Conservation (phyloP, 768 basidiomycete species). For the Pholiota microspora region DNA sequence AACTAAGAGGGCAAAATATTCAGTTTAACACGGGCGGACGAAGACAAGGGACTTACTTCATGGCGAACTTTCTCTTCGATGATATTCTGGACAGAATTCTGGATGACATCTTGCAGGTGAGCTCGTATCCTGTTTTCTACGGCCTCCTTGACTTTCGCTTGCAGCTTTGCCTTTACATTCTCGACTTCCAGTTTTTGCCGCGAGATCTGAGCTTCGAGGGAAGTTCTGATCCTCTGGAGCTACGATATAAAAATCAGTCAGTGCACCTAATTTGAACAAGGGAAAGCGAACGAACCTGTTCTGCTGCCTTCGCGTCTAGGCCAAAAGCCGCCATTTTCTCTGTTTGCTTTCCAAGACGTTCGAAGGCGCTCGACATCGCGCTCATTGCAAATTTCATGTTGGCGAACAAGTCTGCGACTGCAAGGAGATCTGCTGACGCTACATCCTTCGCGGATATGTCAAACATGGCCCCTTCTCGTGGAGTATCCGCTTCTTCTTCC, state of each 20-base stretch:
- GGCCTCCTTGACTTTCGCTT: constrained; percentile 38
- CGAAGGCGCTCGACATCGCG: constrained; percentile 41
- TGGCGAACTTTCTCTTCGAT: constrained; percentile 40
- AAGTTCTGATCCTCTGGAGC: constrained; percentile 37
- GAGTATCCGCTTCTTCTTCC: background rate
- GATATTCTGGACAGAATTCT: constrained; percentile 28
- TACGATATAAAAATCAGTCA: constrained; percentile 19
- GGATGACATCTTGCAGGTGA: constrained; percentile 32
- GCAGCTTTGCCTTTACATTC: constrained; percentile 31
- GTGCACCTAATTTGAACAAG: background rate
- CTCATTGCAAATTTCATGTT: constrained; percentile 44
- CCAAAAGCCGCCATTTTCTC: constrained; percentile 40
- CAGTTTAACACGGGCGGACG: background rate
- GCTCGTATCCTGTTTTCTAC: constrained; percentile 38
- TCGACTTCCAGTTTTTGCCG: constrained; percentile 38
- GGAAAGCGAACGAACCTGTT: constrained; percentile 37
- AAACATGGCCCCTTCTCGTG: constrained; percentile 2
- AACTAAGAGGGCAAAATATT: constrained; percentile 30
- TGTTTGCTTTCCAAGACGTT: constrained; percentile 43
- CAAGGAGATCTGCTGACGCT: constrained; percentile 36
- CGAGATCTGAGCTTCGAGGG: constrained; percentile 37
- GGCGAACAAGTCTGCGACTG: constrained; percentile 41
- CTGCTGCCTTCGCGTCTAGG: constrained; percentile 40
- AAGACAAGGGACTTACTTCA: constrained; percentile 33
- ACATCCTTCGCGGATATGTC: constrained; percentile 19